Evolutionary conservation across 2,329 filamentous ascomycete genomes (phyloP).

Genomic region (Stachybotrys chartarum): DNA sequence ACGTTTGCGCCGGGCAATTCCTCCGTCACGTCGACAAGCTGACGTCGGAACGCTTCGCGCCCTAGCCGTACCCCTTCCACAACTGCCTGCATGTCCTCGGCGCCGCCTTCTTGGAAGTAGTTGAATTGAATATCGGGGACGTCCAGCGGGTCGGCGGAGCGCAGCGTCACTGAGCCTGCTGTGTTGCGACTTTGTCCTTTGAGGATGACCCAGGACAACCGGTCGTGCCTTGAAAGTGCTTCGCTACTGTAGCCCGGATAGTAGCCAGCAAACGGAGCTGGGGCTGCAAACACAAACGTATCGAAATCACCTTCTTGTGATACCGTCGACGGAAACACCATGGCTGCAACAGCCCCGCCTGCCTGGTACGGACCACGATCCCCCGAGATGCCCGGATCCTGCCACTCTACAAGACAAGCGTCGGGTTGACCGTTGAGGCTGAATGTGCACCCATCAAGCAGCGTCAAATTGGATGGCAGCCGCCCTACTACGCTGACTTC

Average conservation of each 20-base stretch:
- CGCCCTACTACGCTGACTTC: constrained; percentile 30
- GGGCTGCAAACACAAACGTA: constrained; percentile 46
- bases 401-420: constrained; percentile 29
- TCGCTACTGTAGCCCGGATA: constrained; percentile 46
- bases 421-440: constrained; percentile 20
- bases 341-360: constrained; percentile 44
- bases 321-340: constrained; percentile 28
- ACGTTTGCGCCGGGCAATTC: constrained; percentile 28
- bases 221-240: constrained; percentile 32
- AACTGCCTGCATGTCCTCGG: constrained; percentile 46
- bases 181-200: constrained; percentile 57
- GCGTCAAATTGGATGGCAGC: constrained; percentile 14
- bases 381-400: constrained; percentile 12
- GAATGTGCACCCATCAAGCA: constrained; percentile 23
- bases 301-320: constrained; percentile 35
- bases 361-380: constrained; percentile 29
- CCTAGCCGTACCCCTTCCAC: constrained; percentile 48
- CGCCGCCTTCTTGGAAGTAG: constrained; percentile 46
- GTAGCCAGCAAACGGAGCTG: constrained; percentile 48
- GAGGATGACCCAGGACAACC: constrained; percentile 36
- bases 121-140: constrained; percentile 56
- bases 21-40: constrained; percentile 11
- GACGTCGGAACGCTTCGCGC: constrained; percentile 29
- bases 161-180: constrained; percentile 54
- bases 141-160: constrained; percentile 55